A percentile compares a stretch with the other conserved stretches of the same genome.
phyloP scores from a whole-genome alignment of 768 basidiomycete genomes.

The Podaxis carcinomalis region DNA sequence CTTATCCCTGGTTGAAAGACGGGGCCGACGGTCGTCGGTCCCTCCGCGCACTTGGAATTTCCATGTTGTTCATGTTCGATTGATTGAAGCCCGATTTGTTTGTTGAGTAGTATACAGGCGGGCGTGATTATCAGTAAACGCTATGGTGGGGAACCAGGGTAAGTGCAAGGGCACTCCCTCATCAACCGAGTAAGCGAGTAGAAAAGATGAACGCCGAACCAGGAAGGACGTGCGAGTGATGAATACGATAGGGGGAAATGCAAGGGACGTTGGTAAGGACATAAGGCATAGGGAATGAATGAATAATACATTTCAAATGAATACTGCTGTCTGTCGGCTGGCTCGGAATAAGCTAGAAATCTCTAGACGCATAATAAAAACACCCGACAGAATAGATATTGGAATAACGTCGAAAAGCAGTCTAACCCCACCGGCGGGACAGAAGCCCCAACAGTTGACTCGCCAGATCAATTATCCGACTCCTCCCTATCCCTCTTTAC shows the following conservation, averaged over 20 bases:
- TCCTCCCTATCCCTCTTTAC: conserved; percentile 34
- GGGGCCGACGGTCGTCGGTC: no score
- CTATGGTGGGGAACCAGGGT: not conserved
- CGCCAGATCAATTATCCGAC: conserved; percentile 1
- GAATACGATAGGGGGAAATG: not conserved
- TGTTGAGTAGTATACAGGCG: not conserved
- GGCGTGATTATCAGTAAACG: not conserved
- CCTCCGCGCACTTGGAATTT: no score
- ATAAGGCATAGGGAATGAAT: not conserved
- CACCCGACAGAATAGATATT: not conserved
- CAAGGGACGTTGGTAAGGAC: not conserved
- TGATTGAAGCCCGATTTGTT: not conserved
- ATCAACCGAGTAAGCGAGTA: no score
- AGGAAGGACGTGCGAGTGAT: not conserved
- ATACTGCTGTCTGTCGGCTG: not conserved
- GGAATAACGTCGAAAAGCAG: not conserved
- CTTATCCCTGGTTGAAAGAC: no score
- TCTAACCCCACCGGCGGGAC: not conserved
- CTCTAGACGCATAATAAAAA: not conserved
- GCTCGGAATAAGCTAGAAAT: not conserved
- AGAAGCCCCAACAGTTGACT: not conserved
- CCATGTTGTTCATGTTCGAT: no score
- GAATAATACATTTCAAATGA: conserved; percentile 4
- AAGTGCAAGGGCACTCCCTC: not conserved
- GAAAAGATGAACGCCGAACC: no score